These are phyloP conservation scores for Lolium rigidum DNA, from an alignment of 176 grass and related monocot species.

Conservation along the genomic window DNA sequence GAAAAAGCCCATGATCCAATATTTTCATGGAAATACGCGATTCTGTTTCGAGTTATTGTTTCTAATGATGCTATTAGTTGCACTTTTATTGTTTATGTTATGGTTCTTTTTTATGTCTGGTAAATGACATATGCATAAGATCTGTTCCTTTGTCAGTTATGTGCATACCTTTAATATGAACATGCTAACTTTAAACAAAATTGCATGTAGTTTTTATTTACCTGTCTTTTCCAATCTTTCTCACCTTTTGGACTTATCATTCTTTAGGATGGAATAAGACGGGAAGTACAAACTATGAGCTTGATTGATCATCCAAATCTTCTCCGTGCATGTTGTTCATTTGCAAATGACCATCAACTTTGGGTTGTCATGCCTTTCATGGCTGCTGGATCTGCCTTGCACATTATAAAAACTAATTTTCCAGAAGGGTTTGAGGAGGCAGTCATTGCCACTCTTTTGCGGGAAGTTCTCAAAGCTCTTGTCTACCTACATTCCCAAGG, in stretches of 20 bases:
- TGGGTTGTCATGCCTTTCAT: constrained; percentile 99
- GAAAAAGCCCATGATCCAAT: not conserved
- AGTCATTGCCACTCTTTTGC: constrained; percentile 86
- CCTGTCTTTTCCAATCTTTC: constrained; percentile 27
- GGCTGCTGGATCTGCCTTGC: constrained; percentile 87
- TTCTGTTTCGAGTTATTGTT: not conserved
- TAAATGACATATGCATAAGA: constrained; percentile 30
- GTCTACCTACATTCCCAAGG: constrained; percentile 94
- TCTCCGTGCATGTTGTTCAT: constrained; percentile 81
- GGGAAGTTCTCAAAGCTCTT: constrained; percentile 96
- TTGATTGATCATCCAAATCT: constrained; percentile 94
- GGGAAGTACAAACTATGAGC: constrained; percentile 97
- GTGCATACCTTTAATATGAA: constrained; percentile 14
- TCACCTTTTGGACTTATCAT: constrained; percentile 40
- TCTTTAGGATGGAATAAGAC: constrained; percentile 92
- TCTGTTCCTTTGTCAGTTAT: constrained; percentile 12
- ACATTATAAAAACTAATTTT: constrained; percentile 95
- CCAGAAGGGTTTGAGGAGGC: constrained; percentile 97
- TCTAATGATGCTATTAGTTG: not conserved
- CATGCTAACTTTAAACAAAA: constrained; percentile 27
- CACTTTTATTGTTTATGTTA: not conserved
- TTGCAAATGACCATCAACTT: constrained; percentile 74
- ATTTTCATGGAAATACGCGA: constrained; percentile 1
- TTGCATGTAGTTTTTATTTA: not conserved
- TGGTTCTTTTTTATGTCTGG: not conserved